A percentile compares a stretch with the other conserved stretches of the same genome.
Evolutionary conservation across 1,139 yeast genomes (phyloP).

Genomic region (Suhomyces panamericanus): DNA sequence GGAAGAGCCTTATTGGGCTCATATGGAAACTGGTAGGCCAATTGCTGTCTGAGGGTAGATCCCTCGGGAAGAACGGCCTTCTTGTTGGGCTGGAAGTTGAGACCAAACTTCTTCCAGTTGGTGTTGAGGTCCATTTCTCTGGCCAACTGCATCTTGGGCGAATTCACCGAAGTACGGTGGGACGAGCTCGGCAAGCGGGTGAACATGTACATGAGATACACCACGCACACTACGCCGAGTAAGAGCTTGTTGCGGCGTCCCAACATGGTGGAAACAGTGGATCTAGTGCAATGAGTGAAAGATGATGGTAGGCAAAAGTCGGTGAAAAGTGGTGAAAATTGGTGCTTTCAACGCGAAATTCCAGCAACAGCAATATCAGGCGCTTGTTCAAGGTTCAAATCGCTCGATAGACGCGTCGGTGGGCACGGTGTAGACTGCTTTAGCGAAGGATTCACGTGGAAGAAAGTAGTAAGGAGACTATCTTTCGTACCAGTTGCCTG

Average conservation of each 20-base stretch:
- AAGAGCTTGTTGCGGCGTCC: slow-evolving; percentile 4
- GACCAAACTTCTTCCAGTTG: slow-evolving; percentile 41
- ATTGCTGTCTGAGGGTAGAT: slow-evolving; percentile 52
- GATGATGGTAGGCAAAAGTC: too few species aligned
- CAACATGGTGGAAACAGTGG: not conserved
- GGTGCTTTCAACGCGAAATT: too few species aligned
- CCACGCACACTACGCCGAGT: slow-evolving; percentile 1
- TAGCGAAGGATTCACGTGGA: too few species aligned
- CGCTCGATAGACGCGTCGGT: too few species aligned
- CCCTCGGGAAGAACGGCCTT: slow-evolving; percentile 30
- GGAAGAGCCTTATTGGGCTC: slow-evolving; percentile 61
- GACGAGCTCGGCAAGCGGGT: slow-evolving; percentile 10
- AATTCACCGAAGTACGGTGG: slow-evolving; percentile 25
- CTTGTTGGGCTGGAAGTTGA: slow-evolving; percentile 37
- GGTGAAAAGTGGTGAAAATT: too few species aligned
- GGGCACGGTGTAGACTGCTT: too few species aligned
- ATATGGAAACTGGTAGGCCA: slow-evolving; percentile 72
- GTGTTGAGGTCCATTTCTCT: slow-evolving; percentile 32
- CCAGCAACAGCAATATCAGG: too few species aligned
- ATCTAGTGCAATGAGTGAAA: not conserved
- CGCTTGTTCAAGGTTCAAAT: too few species aligned
- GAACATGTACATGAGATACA: slow-evolving; percentile 1
- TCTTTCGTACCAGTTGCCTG: too few species aligned
- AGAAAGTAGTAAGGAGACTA: too few species aligned
- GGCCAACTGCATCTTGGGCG: slow-evolving; percentile 28